phyloP scores from a whole-genome alignment of 2,329 filamentous ascomycete species.

The Xylaria sp. region DNA sequence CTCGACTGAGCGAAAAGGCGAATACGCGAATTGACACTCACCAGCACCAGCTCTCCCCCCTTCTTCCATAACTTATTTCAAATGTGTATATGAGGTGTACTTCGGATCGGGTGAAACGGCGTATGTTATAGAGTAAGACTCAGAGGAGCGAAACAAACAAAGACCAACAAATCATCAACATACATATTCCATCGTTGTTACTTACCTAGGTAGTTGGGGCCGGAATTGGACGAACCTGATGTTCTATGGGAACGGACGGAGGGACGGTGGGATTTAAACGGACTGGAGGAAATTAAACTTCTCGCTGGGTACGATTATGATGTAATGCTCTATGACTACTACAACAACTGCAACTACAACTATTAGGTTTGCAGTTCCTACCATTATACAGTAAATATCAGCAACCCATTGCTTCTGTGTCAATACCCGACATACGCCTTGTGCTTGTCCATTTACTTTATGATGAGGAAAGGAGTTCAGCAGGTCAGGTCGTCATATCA shows the following conservation, averaged over 20 bases:
- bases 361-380: constrained; percentile 18
- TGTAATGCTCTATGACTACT: constrained; percentile 29
- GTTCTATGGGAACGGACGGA: neutral
- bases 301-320: constrained; percentile 26
- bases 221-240: neutral
- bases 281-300: constrained; percentile 12
- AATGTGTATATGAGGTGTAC: constrained; percentile 31
- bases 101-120: constrained; percentile 22
- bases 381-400: neutral
- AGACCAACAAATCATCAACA: neutral
- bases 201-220: neutral
- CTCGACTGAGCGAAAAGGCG: neutral
- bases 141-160: neutral
- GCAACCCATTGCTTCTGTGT: too few species aligned
- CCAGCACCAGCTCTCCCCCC: neutral
- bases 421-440: neutral
- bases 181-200: neutral
- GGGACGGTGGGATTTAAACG: neutral
- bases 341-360: neutral
- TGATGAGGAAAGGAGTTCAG: neutral
- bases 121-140: constrained; percentile 23
- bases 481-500: neutral
- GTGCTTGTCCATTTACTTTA: neutral
- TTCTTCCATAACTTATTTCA: neutral
- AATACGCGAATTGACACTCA: neutral